phyloP scores from a whole-genome alignment of 2,329 filamentous ascomycete species.

The Penicillium rolfsii region DNA sequence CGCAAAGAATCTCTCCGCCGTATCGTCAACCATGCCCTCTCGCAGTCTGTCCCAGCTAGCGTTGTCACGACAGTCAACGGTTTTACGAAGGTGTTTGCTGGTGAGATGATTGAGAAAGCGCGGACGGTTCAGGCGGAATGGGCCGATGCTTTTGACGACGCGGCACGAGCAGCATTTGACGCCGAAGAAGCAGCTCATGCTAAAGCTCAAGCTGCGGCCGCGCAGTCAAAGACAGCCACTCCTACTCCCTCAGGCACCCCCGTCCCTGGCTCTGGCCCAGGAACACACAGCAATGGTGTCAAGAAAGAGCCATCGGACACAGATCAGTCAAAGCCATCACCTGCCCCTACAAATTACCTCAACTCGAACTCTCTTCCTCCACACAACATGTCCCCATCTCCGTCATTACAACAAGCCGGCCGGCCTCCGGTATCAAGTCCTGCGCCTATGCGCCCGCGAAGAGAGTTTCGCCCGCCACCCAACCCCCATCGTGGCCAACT shows the following conservation, averaged over 20 bases:
- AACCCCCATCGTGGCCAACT: constrained; percentile 54
- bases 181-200: constrained; percentile 54
- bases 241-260: constrained; percentile 23
- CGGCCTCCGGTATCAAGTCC: constrained; percentile 13
- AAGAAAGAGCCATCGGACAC: constrained; percentile 32
- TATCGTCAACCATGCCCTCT: constrained; percentile 69
- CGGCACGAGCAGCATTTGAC: constrained; percentile 58
- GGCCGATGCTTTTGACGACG: constrained; percentile 55
- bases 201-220: constrained; percentile 28
- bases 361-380: constrained; percentile 15
- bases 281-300: constrained; percentile 22
- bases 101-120: constrained; percentile 67
- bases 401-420: constrained; percentile 6
- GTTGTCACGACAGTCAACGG: constrained; percentile 67
- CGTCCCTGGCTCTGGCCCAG: constrained; percentile 6
- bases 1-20: constrained; percentile 55
- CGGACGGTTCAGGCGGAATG: constrained; percentile 62
- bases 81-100: constrained; percentile 69
- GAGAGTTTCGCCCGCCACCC: constrained; percentile 43
- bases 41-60: constrained; percentile 66
- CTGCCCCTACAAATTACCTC: constrained; percentile 16
- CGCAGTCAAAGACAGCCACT: constrained; percentile 20
- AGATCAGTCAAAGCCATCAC: constrained; percentile 18
- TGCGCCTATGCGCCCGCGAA: constrained; percentile 28
- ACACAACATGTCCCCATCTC: constrained; percentile 16